Percentiles rank a stretch among this genome's conserved stretches.
Evolutionary conservation across 2,329 filamentous ascomycete species (phyloP).

Genomic region (Phyllosticta capitalensis): DNA sequence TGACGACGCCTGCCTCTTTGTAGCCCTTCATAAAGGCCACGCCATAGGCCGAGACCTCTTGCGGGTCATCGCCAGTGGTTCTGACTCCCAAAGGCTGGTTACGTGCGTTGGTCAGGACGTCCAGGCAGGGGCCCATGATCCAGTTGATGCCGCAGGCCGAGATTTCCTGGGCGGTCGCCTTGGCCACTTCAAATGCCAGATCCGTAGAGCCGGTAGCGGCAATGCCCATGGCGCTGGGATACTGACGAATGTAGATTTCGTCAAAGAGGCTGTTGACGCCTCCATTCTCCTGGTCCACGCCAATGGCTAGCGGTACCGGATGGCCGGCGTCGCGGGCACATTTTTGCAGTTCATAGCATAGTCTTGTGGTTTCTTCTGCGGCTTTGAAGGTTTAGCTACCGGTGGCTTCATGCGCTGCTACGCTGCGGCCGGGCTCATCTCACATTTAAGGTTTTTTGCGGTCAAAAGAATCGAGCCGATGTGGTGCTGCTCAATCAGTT

Average conservation of each 20-base stretch:
- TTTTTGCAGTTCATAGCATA: conserved; percentile 85
- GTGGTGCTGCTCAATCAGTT: conserved; percentile 73
- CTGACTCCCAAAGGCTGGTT: conserved; percentile 86
- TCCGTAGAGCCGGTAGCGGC: conserved; percentile 83
- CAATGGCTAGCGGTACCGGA: conserved; percentile 79
- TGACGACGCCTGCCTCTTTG: conserved; percentile 79
- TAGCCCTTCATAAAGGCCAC: conserved; percentile 88
- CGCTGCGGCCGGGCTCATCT: conserved; percentile 18
- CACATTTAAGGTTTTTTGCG: conserved; percentile 79
- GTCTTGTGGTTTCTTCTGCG: conserved; percentile 75
- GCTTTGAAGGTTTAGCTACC: conserved; percentile 45
- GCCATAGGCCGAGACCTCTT: conserved; percentile 87
- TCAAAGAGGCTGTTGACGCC: conserved; percentile 96
- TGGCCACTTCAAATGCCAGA: conserved; percentile 80
- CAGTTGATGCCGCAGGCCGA: conserved; percentile 91
- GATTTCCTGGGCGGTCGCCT: conserved; percentile 86
- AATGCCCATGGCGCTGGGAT: conserved; percentile 92
- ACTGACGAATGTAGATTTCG: conserved; percentile 91
- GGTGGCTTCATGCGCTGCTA: conserved; percentile 10
- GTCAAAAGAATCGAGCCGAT: conserved; percentile 80
- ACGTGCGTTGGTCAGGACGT: conserved; percentile 86
- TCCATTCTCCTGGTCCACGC: conserved; percentile 94
- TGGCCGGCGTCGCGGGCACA: conserved; percentile 88
- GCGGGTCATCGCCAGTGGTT: conserved; percentile 84
- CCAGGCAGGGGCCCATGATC: conserved; percentile 86